phyloP scores from a whole-genome alignment of 805 yeast species.

The Candida manassasensis region DNA sequence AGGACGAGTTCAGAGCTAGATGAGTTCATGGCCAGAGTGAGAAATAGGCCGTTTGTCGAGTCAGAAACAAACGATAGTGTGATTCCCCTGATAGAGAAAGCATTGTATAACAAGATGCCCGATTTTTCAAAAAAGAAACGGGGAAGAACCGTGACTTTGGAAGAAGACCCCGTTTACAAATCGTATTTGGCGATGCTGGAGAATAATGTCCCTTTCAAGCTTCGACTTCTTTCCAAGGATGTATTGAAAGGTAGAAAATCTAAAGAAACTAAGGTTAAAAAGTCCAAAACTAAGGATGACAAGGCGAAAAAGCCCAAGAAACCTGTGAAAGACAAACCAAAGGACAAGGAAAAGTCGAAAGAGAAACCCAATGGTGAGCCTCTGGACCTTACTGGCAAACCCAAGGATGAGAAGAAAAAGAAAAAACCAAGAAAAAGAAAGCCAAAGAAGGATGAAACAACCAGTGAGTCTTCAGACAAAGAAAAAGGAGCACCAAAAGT shows the following conservation, averaged over 20 bases:
- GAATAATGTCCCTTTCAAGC: constrained; percentile 9
- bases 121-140: constrained; percentile 5
- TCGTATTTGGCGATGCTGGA: constrained; percentile 9
- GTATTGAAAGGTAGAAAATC: background rate
- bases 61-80: constrained; percentile 17
- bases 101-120: constrained; percentile 21
- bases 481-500: background rate
- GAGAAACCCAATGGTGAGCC: constrained; percentile 1
- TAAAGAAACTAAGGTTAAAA: background rate
- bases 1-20: constrained; percentile 20
- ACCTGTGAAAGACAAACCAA: background rate
- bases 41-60: constrained; percentile 12
- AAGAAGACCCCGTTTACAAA: constrained; percentile 12
- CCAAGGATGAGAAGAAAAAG: background rate
- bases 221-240: constrained; percentile 5
- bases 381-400: background rate
- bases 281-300: background rate
- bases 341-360: background rate
- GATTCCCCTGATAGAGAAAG: constrained; percentile 31
- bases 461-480: background rate
- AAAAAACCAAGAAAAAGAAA: constrained; percentile 3
- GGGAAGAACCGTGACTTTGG: constrained; percentile 6
- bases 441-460: constrained; percentile 1
- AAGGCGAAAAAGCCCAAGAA: constrained; percentile 1
- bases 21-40: constrained; percentile 22